Conservation (phyloP, 2,329 filamentous ascomycete genomes). For the Trichoderma afroharzianum region DNA sequence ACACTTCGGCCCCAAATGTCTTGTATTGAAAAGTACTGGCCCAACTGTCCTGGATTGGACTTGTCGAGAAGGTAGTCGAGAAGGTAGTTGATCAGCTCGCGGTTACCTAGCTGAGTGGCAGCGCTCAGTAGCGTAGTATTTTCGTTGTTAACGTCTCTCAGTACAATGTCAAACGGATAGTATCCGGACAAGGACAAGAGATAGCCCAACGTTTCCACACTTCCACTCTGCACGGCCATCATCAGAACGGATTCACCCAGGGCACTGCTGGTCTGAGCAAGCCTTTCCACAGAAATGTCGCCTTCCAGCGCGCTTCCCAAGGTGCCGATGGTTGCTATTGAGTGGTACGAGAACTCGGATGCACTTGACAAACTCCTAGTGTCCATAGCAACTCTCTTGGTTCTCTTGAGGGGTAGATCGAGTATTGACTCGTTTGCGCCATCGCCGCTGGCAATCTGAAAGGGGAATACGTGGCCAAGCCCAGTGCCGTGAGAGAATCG, state of each 20-base stretch:
- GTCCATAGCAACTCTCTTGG: conserved; percentile 86
- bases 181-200: conserved; percentile 73
- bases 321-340: conserved; percentile 73
- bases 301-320: conserved; percentile 71
- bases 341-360: conserved; percentile 79
- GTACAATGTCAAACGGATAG: conserved; percentile 66
- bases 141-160: conserved; percentile 85
- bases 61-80: conserved; percentile 65
- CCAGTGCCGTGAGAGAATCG: conserved; percentile 54
- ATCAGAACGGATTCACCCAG: conserved; percentile 81
- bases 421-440: conserved; percentile 31
- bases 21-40: conserved; percentile 67
- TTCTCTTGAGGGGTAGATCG: conserved; percentile 43
- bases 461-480: conserved; percentile 87
- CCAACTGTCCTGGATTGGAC: conserved; percentile 53
- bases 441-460: conserved; percentile 56
- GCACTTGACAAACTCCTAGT: conserved; percentile 82
- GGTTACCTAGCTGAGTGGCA: conserved; percentile 79
- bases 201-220: conserved; percentile 71
- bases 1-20: conserved; percentile 84
- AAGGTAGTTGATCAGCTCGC: conserved; percentile 69
- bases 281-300: conserved; percentile 77
- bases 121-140: conserved; percentile 86
- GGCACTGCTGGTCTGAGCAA: conserved; percentile 66
- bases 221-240: conserved; percentile 76